phyloP scores from a whole-genome alignment of 2,329 filamentous ascomycete genomes.

The Nigrospora oryzae region DNA sequence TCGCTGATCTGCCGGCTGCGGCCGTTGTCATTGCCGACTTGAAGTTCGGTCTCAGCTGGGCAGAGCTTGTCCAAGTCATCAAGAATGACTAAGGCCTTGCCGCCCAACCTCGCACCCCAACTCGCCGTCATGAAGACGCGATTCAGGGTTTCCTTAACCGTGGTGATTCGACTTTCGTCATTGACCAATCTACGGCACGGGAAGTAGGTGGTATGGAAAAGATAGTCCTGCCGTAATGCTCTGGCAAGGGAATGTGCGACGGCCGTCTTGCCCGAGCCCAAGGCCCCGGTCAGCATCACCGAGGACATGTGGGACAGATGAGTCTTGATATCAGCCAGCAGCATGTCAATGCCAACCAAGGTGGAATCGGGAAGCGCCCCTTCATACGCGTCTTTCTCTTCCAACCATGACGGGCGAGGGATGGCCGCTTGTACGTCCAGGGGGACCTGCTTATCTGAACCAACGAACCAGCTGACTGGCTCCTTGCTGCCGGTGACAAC shows the following conservation, averaged over 20 bases:
- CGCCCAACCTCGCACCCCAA: slow-evolving; percentile 84
- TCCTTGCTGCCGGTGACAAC: slow-evolving; percentile 29
- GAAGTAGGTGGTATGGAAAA: slow-evolving; percentile 82
- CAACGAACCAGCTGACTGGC: slow-evolving; percentile 61
- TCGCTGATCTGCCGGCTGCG: slow-evolving; percentile 90
- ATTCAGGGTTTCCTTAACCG: slow-evolving; percentile 81
- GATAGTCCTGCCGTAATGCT: slow-evolving; percentile 58
- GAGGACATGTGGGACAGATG: slow-evolving; percentile 82
- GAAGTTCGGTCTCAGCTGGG: slow-evolving; percentile 86
- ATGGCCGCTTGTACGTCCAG: slow-evolving; percentile 73
- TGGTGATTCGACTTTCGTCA: slow-evolving; percentile 81
- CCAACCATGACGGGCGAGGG: slow-evolving; percentile 51
- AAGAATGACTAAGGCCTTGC: slow-evolving; percentile 74
- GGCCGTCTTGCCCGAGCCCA: slow-evolving; percentile 84
- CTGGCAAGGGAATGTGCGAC: slow-evolving; percentile 70
- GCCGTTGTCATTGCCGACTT: slow-evolving; percentile 88
- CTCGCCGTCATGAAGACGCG: slow-evolving; percentile 81
- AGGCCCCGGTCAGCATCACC: slow-evolving; percentile 77
- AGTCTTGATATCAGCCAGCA: slow-evolving; percentile 63
- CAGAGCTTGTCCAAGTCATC: slow-evolving; percentile 93
- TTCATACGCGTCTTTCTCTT: slow-evolving; percentile 35
- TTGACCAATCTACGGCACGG: slow-evolving; percentile 80
- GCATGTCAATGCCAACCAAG: slow-evolving; percentile 76
- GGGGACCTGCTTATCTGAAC: slow-evolving; percentile 63
- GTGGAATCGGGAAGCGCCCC: slow-evolving; percentile 50